phyloP scores from a whole-genome alignment of 768 basidiomycete species.

The Nevesoporus exiguus region DNA sequence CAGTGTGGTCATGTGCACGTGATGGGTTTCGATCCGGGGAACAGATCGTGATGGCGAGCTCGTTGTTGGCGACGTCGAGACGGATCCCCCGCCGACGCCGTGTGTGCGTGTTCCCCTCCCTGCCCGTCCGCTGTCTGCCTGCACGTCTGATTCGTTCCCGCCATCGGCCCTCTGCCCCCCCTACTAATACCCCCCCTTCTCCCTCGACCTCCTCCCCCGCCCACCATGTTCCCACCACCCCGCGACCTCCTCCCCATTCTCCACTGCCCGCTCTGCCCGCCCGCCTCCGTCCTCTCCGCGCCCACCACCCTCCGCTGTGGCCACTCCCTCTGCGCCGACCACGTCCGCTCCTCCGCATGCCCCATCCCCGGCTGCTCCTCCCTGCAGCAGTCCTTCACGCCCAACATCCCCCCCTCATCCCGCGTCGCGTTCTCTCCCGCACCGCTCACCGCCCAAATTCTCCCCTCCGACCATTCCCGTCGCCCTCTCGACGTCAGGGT shows the following conservation, averaged over 20 bases:
- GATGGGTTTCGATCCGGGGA: conserved; percentile 26
- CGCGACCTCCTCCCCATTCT: conserved; percentile 40
- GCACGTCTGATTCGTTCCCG: conserved; percentile 21
- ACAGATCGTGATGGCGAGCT: conserved; percentile 27
- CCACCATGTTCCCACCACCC: conserved; percentile 21
- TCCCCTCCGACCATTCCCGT: not conserved
- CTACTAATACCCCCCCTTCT: conserved; percentile 7
- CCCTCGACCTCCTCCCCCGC: not conserved
- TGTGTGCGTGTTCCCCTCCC: conserved; percentile 10
- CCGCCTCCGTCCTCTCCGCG: conserved; percentile 33
- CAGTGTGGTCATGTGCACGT: conserved; percentile 20
- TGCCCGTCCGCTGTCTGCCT: conserved; percentile 13
- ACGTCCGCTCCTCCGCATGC: conserved; percentile 37
- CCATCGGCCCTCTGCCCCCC: conserved; percentile 8
- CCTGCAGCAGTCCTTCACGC: conserved; percentile 19
- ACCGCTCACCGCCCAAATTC: conserved; percentile 22
- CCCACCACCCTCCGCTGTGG: conserved; percentile 74
- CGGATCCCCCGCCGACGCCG: conserved; percentile 29
- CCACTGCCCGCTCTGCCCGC: conserved; percentile 52
- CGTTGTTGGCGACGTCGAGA: conserved; percentile 21
- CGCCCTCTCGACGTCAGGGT: conserved; percentile 51
- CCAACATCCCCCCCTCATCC: conserved; percentile 42
- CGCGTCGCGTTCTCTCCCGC: conserved; percentile 35
- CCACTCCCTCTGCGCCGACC: conserved; percentile 72
- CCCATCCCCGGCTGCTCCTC: conserved; percentile 36